Evolutionary conservation across 768 basidiomycete species (phyloP), one percentile per base, ranked within the genome.

Genomic region (Lactarius pseudohatsudake): DNA sequence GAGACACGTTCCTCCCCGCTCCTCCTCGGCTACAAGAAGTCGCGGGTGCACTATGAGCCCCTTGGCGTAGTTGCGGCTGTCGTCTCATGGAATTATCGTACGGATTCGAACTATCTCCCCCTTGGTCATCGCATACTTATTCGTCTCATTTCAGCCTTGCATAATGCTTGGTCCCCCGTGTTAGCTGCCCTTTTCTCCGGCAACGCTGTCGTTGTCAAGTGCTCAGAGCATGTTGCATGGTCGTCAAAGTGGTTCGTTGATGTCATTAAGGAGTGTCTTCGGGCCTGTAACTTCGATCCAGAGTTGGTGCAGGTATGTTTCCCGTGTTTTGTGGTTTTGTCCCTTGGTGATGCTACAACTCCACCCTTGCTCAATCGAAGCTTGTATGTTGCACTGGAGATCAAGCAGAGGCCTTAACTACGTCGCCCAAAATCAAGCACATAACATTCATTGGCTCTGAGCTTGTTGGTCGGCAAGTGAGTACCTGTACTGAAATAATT

Each of bases 31-130:
- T 91, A 94, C 79, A 95, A 94, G 78, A 84, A 81, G 47, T 87
- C 89, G 1, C 81, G 87, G 72, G 87, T 96, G 28, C 76, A 91
- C 72, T 96, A 92, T 73, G 93, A 97, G 69, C 96, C 96, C 22
- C 83, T 94, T 26, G 97, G 97, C 30, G 91, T 96, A 0, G 92
- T 97, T 16, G 88, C 91, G 55, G 97, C 88, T 3, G 89, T 96
- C 65, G 94, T 98, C 4, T 96, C 94, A 0, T 98, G 95, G 93
- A 95, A 94, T 72, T 95, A 95, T 75, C 92, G 93, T 94, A 73
- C 58, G 84, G 71, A 11, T 30, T 76, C 53, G n/a, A 36, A 38
- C 7, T 16, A 15, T 10, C 4, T 18, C 32, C 4, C 50, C 22
- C n/a, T 50, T 13, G 6, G 13, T 15, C 13, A 15, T 18, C 36